Evolutionary conservation across 805 yeast species (phyloP).

Genomic region (Teunomyces gatunensis): DNA sequence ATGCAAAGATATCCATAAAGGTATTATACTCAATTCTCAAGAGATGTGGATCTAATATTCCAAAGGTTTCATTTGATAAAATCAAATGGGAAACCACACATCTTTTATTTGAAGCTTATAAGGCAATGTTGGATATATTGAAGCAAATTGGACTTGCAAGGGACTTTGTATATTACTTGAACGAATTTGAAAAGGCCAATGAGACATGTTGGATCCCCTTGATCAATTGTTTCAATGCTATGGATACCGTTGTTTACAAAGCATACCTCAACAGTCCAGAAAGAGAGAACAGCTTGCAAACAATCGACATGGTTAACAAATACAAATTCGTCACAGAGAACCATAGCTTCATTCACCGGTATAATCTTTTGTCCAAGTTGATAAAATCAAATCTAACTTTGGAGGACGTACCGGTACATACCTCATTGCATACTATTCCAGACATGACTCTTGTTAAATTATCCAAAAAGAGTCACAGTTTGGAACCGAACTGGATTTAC

Average conservation of each 20-base stretch:
- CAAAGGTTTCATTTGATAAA: conserved; percentile 17
- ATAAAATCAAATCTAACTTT: not conserved
- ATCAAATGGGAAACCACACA: conserved; percentile 37
- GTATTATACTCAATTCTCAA: conserved; percentile 53
- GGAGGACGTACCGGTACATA: not conserved
- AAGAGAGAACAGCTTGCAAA: not conserved
- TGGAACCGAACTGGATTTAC: conserved; percentile 4
- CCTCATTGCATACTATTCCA: not conserved
- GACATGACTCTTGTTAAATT: not conserved
- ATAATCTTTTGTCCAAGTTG: not conserved
- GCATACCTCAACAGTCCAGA: not conserved
- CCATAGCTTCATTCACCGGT: not conserved
- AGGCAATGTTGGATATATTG: conserved; percentile 35
- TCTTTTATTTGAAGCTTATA: conserved; percentile 37
- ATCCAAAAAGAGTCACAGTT: not conserved
- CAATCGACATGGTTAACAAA: not conserved
- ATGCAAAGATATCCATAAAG: conserved; percentile 49
- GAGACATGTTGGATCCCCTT: conserved; percentile 24
- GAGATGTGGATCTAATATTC: conserved; percentile 24
- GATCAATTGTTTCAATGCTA: conserved; percentile 15
- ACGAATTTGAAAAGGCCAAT: conserved; percentile 46
- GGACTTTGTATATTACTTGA: conserved; percentile 54
- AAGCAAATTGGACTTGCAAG: conserved; percentile 54
- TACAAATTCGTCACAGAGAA: not conserved
- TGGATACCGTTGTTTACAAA: conserved; percentile 6